A percentile compares a stretch with the other conserved stretches of the same genome.
phyloP scores from a whole-genome alignment of 2,329 filamentous ascomycete genomes.

The Claviceps africana region DNA sequence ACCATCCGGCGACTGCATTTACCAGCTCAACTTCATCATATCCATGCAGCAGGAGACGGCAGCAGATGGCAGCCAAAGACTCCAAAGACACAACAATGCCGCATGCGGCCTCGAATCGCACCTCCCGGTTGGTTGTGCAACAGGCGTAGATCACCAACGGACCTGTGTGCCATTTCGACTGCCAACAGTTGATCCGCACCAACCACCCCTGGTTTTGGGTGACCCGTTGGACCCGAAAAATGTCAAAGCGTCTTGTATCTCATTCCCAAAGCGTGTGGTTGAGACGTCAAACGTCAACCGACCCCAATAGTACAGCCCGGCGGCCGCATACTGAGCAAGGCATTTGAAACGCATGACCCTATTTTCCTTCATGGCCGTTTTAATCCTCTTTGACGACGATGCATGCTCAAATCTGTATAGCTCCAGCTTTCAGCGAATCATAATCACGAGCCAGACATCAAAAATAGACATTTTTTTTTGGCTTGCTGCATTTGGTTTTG shows the following conservation, averaged over 20 bases:
- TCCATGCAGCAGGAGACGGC: not conserved
- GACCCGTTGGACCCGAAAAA: constrained; percentile 4
- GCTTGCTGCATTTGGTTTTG: not conserved
- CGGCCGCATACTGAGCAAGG: constrained; percentile 5
- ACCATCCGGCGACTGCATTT: not conserved
- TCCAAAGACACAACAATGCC: constrained; percentile 5
- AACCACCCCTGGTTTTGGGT: constrained; percentile 7
- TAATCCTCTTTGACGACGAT: constrained; percentile 2
- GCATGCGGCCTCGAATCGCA: constrained; percentile 10
- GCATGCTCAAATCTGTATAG: not conserved
- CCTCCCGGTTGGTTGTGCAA: constrained; percentile 4
- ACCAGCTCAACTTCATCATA: not conserved
- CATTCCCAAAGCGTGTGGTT: constrained; percentile 2
- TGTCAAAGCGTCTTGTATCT: constrained; percentile 4
- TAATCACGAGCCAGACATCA: not conserved
- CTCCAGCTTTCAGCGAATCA: not conserved
- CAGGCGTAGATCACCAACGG: constrained; percentile 7
- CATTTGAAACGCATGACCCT: constrained; percentile 3
- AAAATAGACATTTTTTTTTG: not conserved
- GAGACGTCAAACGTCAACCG: constrained; percentile 1
- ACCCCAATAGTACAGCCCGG: not conserved
- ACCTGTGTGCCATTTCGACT: constrained; percentile 2
- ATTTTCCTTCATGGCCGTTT: not conserved
- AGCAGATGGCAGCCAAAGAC: not conserved
- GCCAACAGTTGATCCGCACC: constrained; percentile 8